Percentiles rank a stretch among this genome's conserved stretches.
Evolutionary conservation across 108 stramenopile species (phyloP).

Genomic region (Skeletonema tropicum): DNA sequence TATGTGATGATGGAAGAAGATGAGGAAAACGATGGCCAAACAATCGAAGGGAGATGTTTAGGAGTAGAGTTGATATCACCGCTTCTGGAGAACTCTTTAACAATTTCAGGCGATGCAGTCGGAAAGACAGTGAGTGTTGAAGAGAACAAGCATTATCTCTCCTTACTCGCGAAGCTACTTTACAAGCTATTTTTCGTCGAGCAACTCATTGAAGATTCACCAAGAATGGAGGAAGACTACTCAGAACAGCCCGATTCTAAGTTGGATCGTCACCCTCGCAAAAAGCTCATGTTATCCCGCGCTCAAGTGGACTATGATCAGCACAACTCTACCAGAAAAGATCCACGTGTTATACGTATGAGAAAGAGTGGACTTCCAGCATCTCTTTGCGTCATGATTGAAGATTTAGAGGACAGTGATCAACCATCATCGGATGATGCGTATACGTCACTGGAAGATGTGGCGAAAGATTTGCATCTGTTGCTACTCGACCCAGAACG

Average conservation of each 20-base stretch:
- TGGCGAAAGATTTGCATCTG: constrained; percentile 9
- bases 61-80: not conserved
- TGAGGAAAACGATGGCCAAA: not conserved
- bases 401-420: not conserved
- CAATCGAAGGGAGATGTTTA: not conserved
- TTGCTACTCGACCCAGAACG: constrained; percentile 8
- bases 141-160: not conserved
- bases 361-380: not conserved
- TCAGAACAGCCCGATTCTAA: not conserved
- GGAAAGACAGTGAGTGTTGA: not conserved
- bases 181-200: constrained; percentile 1
- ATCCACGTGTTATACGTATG: not conserved
- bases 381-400: not conserved
- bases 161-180: not conserved
- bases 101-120: not conserved
- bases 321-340: not conserved
- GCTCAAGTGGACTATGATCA: not conserved
- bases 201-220: not conserved
- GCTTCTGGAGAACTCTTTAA: not conserved
- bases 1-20: not conserved
- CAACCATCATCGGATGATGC: not conserved
- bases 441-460: not conserved
- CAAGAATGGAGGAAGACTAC: not conserved
- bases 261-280: not conserved
- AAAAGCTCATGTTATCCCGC: constrained; percentile 2